Percentiles rank a stretch among this genome's conserved stretches.
Evolutionary conservation across 2,329 filamentous ascomycete genomes (phyloP).

Genomic region (Talaromyces sp.): DNA sequence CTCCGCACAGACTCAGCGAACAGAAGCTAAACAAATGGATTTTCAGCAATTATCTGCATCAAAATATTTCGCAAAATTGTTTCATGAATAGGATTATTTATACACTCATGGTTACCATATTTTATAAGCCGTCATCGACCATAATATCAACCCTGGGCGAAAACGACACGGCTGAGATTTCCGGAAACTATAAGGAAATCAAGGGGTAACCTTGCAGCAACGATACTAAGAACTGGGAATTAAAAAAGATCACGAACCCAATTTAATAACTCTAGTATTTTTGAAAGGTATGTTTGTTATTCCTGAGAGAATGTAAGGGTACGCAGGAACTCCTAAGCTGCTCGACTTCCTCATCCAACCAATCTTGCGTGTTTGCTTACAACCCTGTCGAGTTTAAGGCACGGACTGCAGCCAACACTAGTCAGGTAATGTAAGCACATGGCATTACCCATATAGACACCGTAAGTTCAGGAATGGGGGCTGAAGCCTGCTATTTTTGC

Average conservation of each 20-base stretch:
- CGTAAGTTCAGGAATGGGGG: not conserved
- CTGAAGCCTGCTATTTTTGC: not conserved
- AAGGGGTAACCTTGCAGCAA: not conserved
- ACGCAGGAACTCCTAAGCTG: not conserved
- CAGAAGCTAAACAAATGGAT: not conserved
- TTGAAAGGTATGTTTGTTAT: not conserved
- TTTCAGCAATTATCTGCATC: not conserved
- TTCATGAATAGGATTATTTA: not conserved
- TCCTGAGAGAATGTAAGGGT: not conserved
- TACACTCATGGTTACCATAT: not conserved
- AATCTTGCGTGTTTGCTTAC: not conserved
- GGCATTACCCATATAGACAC: not conserved
- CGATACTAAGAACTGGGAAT: not conserved
- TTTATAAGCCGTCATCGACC: not conserved
- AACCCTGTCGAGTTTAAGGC: not conserved
- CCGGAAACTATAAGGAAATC: not conserved
- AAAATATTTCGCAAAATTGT: not conserved
- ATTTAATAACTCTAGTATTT: not conserved
- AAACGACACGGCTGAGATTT: not conserved
- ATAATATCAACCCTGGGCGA: not conserved
- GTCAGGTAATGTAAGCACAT: not conserved
- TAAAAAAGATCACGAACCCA: not conserved
- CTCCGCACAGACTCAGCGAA: not conserved
- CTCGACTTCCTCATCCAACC: not conserved
- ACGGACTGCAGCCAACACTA: not conserved